These are phyloP conservation scores for Epichloe hybrida DNA, from an alignment of 2,329 filamentous ascomycete species.

Conservation along the genomic window DNA sequence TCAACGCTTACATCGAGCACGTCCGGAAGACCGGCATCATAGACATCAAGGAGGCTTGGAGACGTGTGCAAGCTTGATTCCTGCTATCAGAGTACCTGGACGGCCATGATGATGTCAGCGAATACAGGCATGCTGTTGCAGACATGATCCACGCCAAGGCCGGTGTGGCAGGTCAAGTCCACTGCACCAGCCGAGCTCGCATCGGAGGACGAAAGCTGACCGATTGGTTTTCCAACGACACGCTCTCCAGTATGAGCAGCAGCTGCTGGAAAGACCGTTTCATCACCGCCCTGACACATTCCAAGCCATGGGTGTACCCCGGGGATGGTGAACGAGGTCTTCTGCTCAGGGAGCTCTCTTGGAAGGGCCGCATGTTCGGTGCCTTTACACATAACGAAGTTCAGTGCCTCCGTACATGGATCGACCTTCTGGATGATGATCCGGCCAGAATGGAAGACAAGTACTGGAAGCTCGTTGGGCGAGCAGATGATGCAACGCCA, in stretches of 20 bases:
- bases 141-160: constrained; percentile 6
- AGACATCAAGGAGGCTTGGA: constrained; percentile 5
- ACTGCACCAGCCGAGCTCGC: constrained; percentile 4
- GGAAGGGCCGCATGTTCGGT: constrained; percentile 36
- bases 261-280: constrained; percentile 5
- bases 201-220: constrained; percentile 4
- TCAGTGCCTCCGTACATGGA: constrained; percentile 4
- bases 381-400: constrained; percentile 30
- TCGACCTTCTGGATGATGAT: constrained; percentile 1
- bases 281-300: constrained; percentile 2
- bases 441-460: not conserved
- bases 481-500: not conserved
- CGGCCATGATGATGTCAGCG: not conserved
- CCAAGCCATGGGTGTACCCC: constrained; percentile 23
- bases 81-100: constrained; percentile 6
- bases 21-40: constrained; percentile 7
- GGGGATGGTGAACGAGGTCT: constrained; percentile 26
- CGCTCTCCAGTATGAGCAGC: not conserved
- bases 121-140: not conserved
- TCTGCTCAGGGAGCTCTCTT: constrained; percentile 27
- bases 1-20: constrained; percentile 24
- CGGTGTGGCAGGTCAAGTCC: constrained; percentile 1
- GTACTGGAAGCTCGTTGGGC: not conserved
- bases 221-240: not conserved
- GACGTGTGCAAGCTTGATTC: constrained; percentile 6